Percentiles rank a stretch among this genome's conserved stretches.
These are phyloP conservation scores for Cercospora janseana DNA, from an alignment of 2,329 filamentous ascomycete species.

Conservation along the genomic window DNA sequence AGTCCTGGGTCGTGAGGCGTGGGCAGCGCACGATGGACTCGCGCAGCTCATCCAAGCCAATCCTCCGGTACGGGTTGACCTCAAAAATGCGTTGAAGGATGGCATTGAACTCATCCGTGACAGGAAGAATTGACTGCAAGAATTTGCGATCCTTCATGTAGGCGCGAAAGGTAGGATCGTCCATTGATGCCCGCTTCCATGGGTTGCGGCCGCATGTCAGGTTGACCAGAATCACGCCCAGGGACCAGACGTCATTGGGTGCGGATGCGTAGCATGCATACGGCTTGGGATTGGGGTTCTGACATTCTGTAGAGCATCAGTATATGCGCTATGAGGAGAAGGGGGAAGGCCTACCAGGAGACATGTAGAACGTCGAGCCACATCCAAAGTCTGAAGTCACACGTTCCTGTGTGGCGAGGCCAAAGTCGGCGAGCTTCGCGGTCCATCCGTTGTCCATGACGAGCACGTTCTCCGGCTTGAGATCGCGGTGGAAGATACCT, in stretches of 20 bases:
- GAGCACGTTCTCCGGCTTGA: conserved; percentile 97
- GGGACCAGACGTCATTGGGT: conserved; percentile 94
- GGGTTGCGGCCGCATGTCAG: conserved; percentile 96
- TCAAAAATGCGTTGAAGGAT: conserved; percentile 88
- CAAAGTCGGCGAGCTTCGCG: conserved; percentile 96
- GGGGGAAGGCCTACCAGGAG: conserved; percentile 67
- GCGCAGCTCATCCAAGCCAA: conserved; percentile 76
- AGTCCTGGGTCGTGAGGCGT: conserved; percentile 65
- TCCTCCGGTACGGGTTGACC: conserved; percentile 76
- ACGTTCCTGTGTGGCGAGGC: conserved; percentile 80
- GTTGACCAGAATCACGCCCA: conserved; percentile 98
- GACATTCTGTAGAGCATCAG: conserved; percentile 67
- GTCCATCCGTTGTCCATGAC: conserved; percentile 85
- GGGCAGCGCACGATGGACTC: conserved; percentile 73
- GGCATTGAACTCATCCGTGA: conserved; percentile 84
- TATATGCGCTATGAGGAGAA: conserved; percentile 9
- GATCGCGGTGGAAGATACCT: conserved; percentile 93
- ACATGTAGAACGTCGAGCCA: conserved; percentile 99
- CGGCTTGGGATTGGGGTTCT: conserved; percentile 70
- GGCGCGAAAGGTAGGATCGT: conserved; percentile 92
- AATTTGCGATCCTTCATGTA: conserved; percentile 84
- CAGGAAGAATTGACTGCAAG: conserved; percentile 84
- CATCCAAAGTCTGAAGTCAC: conserved; percentile 93
- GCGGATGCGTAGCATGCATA: conserved; percentile 81
- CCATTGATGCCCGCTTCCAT: conserved; percentile 92